Percentiles rank a stretch among this genome's conserved stretches.
Evolutionary conservation across 805 yeast genomes (phyloP).

Genomic region (Saturnispora quitensis): DNA sequence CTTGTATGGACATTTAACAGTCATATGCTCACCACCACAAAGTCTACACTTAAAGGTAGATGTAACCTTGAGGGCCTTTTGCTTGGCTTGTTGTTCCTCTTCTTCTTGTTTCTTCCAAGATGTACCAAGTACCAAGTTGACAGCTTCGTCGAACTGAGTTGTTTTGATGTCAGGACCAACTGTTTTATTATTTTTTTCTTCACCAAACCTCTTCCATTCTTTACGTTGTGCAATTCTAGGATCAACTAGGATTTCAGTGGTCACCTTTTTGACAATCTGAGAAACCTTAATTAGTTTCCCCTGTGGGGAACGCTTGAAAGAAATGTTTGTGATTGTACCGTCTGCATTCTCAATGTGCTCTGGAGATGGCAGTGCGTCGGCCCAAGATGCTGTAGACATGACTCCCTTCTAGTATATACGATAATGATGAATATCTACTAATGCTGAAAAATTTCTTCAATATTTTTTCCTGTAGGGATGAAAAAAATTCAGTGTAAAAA

Average conservation of each 20-base stretch:
- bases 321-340: slow-evolving; percentile 82
- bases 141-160: slow-evolving; percentile 81
- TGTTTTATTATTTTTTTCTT: slow-evolving; percentile 53
- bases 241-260: slow-evolving; percentile 73
- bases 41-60: slow-evolving; percentile 62
- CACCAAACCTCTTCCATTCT: slow-evolving; percentile 84
- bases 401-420: background rate
- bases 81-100: slow-evolving; percentile 51
- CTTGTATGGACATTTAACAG: slow-evolving; percentile 92
- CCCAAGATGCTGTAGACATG: slow-evolving; percentile 35
- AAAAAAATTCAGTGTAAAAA: background rate
- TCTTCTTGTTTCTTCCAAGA: slow-evolving; percentile 72
- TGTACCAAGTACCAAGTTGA: slow-evolving; percentile 63
- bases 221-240: slow-evolving; percentile 81
- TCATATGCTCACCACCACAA: slow-evolving; percentile 92
- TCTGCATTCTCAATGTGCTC: slow-evolving; percentile 71
- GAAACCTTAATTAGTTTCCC: slow-evolving; percentile 84
- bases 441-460: background rate
- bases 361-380: slow-evolving; percentile 61
- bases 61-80: slow-evolving; percentile 47
- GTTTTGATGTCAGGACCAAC: slow-evolving; percentile 87
- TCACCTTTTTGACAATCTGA: slow-evolving; percentile 70
- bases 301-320: slow-evolving; percentile 63
- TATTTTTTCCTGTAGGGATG: background rate
- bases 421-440: background rate